Base-by-base conservation (phyloP, 164 flowering plant species). In the Vitis riparia region DNA sequence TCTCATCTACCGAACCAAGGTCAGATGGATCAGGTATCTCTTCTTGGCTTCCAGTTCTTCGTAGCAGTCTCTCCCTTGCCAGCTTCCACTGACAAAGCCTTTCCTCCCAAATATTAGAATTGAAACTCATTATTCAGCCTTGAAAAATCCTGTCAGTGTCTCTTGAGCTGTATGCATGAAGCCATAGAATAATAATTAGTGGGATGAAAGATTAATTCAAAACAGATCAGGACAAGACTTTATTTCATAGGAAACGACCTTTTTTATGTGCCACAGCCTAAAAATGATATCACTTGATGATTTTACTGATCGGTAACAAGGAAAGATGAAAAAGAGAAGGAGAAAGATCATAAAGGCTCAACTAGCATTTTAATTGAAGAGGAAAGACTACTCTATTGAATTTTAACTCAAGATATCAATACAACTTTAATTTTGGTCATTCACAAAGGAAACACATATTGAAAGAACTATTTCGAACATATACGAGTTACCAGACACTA, bases 71-170 rank as follows among this genome's bases (percentile, higher is more conserved):
- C 59, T 75, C 58, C 55, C 71, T 62, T 19, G 63, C 71, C 67
- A 60, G 50, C 63, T 67, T 71, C 74, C 78, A 70, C 63, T 66
- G 74, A 51, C 13, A 30, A 70, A 75, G 63, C 65, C 78, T 75
- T 55, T 75, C 70, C 56, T 57, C 67, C 71, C 64, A 75, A 13
- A 66, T 8, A 59, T 19, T 60, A 60, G 77, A 74, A 49, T 63
- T 56, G 60, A 62, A 75, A 55, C 71, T 70, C 50, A 71, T 65
- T 9, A 16, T 66, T 30, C 50, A 65, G 48, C 44, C 48, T 65
- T 29, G 14, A 65, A 51, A 27, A 51, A 12, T 27, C 58, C 23
- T 12, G 51, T 16, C 57, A 19, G 47, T 17, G 9, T 65, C 15
- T 65, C 58, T 52, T 73, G 53, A 67, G 51, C 71, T 73, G 67